Base-by-base conservation (phyloP, 2,329 filamentous ascomycete species). In the Allantophomopsis lycopodina region DNA sequence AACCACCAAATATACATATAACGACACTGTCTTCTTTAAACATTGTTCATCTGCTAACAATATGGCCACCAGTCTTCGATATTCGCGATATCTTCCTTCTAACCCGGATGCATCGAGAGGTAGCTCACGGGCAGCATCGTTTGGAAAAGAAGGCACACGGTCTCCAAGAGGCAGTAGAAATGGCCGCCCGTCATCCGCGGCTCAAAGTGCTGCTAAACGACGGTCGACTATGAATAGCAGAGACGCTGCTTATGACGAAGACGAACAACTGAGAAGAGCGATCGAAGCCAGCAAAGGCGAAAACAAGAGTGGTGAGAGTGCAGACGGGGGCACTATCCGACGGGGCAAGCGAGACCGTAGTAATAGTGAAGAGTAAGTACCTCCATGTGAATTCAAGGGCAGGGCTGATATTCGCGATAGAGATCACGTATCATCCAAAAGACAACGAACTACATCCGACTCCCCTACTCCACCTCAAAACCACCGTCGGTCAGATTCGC, bases 151-250 rank as follows among this genome's bases (percentile, higher is more conserved):
- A 49, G 67, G 59, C 51, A 63, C 60, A 53, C 68, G 60, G 51
- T 77, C 62, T 18, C 69, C 66, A 42, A 71, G 67, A 49, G 68
- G 65, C 51, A 65, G 63, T 50, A 76, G 73, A 62, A 74, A 58
- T 55, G 73, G 63, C 47, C 74, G 68, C 31, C 52, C 50, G 36
- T 65, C 65, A 40, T 66, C 65, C 40, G 55, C 51, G 39, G 43
- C 53, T 21, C 53, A 55, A 39, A 30, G 32, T 33, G 65, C 69
- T 35, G 60, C 61, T 31, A 96, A 95, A 58, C 76, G 91, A 43
- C 76, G 91, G 20, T 94, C 87, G 15, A 98, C 91, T 6, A 95
- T 96, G 86, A 94, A 96, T 55, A 98, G 91, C 57, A 78, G 89
- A 45, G 83, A 87, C 58, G 88, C 89, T 33, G 89, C 87, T 16